Evolutionary conservation across 306 rosid species (phyloP), one percentile per base, ranked within the genome.

Genomic region (Malus fusca): DNA sequence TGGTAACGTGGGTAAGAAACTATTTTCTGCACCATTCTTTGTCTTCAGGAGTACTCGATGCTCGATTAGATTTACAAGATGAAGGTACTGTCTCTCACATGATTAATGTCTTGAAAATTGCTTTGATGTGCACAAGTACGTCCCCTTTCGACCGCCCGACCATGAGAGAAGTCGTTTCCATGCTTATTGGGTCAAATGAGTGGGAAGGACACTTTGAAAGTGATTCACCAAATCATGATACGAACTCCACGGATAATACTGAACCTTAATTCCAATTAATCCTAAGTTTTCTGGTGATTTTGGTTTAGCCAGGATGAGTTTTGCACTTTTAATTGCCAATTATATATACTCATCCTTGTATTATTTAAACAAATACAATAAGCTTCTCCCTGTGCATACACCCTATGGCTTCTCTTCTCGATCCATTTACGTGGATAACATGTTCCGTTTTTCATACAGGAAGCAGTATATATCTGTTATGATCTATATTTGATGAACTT

Each of bases 101-200:
- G 96, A 74, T 90, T 55, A 80, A 86, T 28, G 96, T 92, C 68
- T 28, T 90, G 77, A 92, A 88, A 71, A 86, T 92, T 71, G 96
- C 97, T 70, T 64, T 92, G 72, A 43, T 77, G 19, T 92, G 97
- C 92, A 90, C 97, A 53, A 86, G 85, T 59, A 68, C 63, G 88
- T 68, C 86, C 40, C 97, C 96, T 37, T 25, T 23, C 0, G 86
- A 90, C 26, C 85, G 97, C 53, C 97, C 96, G 23, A 44, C 88
- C 18, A 92, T 90, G 96, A 75, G 92, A 22, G 80, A 90, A 73
- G 96, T 90, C 15, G 96, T 86, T 74, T 77, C 15, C 28, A 83
- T 90, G 92, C 97, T 92, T 19, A 69, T 87, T 0, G 92, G 86
- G 60, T 88, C 97, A 0, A 88, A 84, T 10, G 90, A 85, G 73